A percentile compares a stretch with the other conserved stretches of the same genome.
phyloP scores from a whole-genome alignment of 257 asterid species.

The Coffea eugenioides region DNA sequence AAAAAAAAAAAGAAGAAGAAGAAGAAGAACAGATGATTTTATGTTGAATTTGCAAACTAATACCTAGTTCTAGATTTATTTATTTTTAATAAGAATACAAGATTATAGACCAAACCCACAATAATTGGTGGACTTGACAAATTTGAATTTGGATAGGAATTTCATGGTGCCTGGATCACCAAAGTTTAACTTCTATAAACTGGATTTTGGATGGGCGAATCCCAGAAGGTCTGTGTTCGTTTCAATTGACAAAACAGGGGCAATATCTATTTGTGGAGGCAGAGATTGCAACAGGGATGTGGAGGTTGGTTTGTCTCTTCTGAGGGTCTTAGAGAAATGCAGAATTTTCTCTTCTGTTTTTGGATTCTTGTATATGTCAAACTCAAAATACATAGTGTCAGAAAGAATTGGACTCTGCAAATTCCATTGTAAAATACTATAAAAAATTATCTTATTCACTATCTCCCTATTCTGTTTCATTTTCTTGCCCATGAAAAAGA shows the following conservation, averaged over 20 bases:
- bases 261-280: conserved; percentile 28
- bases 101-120: too few relatives aligned
- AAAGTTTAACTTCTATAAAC: conserved; percentile 28
- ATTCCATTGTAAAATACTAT: too few relatives aligned
- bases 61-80: too few relatives aligned
- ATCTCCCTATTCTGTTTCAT: too few relatives aligned
- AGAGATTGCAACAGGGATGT: conserved; percentile 28
- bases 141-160: not conserved
- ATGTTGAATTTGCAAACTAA: too few relatives aligned
- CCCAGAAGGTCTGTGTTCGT: conserved; percentile 20
- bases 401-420: too few relatives aligned
- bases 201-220: conserved; percentile 47
- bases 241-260: conserved; percentile 24
- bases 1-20: too few relatives aligned
- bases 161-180: conserved; percentile 40
- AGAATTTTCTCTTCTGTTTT: not conserved
- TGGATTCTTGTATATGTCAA: not conserved
- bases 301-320: conserved; percentile 35
- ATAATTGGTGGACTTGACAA: conserved; percentile 12
- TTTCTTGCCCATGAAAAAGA: too few relatives aligned
- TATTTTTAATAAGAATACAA: too few relatives aligned
- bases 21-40: too few relatives aligned
- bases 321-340: conserved; percentile 4
- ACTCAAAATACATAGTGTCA: too few relatives aligned
- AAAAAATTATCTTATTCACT: too few relatives aligned